Evolutionary conservation across 176 grass and related monocot species (phyloP).

Genomic region (Oropetium thomaeum): DNA sequence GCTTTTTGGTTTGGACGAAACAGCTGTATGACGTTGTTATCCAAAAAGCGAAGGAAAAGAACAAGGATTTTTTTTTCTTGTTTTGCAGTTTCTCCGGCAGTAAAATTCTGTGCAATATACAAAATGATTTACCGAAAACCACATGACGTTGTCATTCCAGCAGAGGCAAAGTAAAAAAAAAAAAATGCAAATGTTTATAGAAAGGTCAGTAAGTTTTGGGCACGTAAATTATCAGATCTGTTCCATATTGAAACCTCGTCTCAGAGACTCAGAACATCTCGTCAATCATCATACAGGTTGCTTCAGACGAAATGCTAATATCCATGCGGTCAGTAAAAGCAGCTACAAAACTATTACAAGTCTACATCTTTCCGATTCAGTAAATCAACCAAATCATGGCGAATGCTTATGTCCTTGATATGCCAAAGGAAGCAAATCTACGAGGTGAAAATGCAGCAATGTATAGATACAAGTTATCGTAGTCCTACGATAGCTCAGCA

Average conservation of each 20-base stretch:
- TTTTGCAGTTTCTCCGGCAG: background rate
- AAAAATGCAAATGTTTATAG: too few species aligned
- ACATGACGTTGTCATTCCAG: too few species aligned
- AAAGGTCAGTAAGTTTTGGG: background rate
- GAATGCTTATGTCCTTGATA: constrained; percentile 9
- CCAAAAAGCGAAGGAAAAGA: background rate
- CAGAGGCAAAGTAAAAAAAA: too few species aligned
- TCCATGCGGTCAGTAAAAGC: background rate
- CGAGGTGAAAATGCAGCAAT: background rate
- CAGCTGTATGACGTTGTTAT: background rate
- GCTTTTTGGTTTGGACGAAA: background rate
- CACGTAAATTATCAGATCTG: background rate
- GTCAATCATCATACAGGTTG: background rate
- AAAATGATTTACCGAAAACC: background rate
- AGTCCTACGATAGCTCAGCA: constrained; percentile 38
- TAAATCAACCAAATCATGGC: background rate
- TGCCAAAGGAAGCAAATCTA: background rate
- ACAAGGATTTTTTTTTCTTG: background rate
- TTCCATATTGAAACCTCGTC: background rate
- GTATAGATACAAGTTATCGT: background rate
- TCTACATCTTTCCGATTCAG: background rate
- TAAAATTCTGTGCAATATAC: background rate
- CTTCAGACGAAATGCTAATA: background rate
- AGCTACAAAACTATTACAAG: background rate
- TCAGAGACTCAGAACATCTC: background rate